phyloP scores from a whole-genome alignment of 75 land plant species.

The Pseudotsuga menziesii region DNA sequence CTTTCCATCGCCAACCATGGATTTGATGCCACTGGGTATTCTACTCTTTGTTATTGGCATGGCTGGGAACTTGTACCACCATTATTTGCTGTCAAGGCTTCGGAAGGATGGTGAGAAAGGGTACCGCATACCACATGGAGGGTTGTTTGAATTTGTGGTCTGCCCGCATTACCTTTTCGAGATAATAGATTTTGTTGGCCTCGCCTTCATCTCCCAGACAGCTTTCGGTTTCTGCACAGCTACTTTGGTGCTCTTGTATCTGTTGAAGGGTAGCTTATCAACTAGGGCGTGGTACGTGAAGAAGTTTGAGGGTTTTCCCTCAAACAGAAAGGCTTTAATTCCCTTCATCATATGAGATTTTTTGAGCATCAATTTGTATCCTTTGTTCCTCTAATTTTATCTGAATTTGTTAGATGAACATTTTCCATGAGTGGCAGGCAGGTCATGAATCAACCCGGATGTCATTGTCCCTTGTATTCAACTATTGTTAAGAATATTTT shows the following conservation, averaged over 20 bases:
- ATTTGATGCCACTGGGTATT: constrained; percentile 44
- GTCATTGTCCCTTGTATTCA: too few relatives aligned
- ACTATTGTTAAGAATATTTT: too few relatives aligned
- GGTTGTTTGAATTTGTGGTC: constrained; percentile 50
- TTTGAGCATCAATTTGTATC: too few relatives aligned
- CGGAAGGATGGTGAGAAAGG: constrained; percentile 35
- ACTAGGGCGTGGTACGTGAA: constrained; percentile 42
- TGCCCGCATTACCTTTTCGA: constrained; percentile 77
- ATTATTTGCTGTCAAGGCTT: constrained; percentile 49
- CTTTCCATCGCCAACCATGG: constrained; percentile 32
- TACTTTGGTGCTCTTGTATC: constrained; percentile 18
- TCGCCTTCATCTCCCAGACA: constrained; percentile 58
- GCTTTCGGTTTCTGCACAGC: constrained; percentile 11
- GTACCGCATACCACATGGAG: constrained; percentile 65
- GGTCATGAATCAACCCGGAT: too few relatives aligned
- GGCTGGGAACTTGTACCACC: constrained; percentile 72
- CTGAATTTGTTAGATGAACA: too few relatives aligned
- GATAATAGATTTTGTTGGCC: constrained; percentile 44
- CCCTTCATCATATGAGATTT: too few relatives aligned
- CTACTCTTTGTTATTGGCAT: constrained; percentile 44
- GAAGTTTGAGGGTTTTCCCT: too few relatives aligned
- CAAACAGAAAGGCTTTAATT: too few relatives aligned
- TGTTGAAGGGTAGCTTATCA: constrained; percentile 44
- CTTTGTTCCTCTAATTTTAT: too few relatives aligned
- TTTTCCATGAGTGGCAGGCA: too few relatives aligned